Conservation (phyloP, 352 stramenopile species). For the Pythium sukuiense region DNA sequence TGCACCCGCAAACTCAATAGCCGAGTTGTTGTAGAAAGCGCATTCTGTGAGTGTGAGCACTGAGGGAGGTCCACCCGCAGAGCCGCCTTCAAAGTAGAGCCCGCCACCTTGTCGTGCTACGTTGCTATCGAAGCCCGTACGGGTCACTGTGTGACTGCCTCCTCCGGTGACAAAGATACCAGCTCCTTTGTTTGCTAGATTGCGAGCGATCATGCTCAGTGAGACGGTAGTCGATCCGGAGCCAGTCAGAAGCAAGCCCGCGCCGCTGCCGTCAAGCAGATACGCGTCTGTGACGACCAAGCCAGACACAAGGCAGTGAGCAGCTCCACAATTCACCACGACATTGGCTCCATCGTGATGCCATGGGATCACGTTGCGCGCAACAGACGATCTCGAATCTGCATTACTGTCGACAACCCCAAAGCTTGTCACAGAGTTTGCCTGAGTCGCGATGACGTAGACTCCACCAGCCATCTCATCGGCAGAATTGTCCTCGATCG, state of each 20-base stretch:
- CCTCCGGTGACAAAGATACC: constrained; percentile 22
- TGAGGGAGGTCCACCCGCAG: not conserved
- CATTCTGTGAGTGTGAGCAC: not conserved
- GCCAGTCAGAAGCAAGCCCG: constrained; percentile 20
- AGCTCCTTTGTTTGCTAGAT: constrained; percentile 6
- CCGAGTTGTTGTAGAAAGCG: constrained; percentile 25
- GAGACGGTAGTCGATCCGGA: constrained; percentile 8
- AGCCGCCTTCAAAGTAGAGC: constrained; percentile 1
- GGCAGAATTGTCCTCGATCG: constrained; percentile 20
- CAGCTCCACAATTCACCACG: constrained; percentile 9
- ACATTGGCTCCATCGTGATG: constrained; percentile 17
- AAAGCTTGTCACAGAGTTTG: not conserved
- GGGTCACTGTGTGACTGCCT: constrained; percentile 9
- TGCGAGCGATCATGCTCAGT: constrained; percentile 9
- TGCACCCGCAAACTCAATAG: not conserved
- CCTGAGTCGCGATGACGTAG: not conserved
- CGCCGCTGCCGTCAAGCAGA: constrained; percentile 13
- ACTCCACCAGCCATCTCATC: constrained; percentile 12
- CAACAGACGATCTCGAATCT: constrained; percentile 8
- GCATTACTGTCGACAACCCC: not conserved
- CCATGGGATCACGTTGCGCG: constrained; percentile 1
- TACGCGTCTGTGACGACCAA: constrained; percentile 6
- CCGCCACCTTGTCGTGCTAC: constrained; percentile 1
- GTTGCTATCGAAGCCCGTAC: constrained; percentile 7
- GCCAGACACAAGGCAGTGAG: constrained; percentile 12